Evolutionary conservation across 2,329 filamentous ascomycete species (phyloP).

Genomic region (Neonectria sp.): DNA sequence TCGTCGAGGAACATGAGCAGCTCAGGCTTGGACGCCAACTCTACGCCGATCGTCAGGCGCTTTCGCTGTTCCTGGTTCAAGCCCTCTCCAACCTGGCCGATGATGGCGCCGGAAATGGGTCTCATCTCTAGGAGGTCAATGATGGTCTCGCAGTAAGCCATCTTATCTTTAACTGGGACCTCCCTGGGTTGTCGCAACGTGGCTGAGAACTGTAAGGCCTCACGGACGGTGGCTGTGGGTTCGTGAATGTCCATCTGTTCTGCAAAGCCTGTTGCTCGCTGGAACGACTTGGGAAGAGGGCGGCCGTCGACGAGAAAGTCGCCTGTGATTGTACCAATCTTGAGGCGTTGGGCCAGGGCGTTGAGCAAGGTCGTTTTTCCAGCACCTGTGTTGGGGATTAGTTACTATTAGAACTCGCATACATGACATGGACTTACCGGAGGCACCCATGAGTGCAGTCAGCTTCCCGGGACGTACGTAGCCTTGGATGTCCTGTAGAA

Average conservation of each 20-base stretch:
- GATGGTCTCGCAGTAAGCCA: slow-evolving; percentile 77
- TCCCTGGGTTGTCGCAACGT: slow-evolving; percentile 73
- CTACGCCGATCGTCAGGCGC: slow-evolving; percentile 69
- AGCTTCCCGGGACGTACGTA: slow-evolving; percentile 87
- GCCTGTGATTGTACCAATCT: slow-evolving; percentile 82
- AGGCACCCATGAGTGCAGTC: slow-evolving; percentile 82
- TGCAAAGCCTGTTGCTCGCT: slow-evolving; percentile 81
- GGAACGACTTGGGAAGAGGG: slow-evolving; percentile 81
- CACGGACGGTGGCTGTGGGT: slow-evolving; percentile 75
- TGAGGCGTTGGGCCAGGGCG: slow-evolving; percentile 81
- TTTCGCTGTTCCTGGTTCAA: slow-evolving; percentile 74
- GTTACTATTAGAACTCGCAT: background rate
- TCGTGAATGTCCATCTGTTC: slow-evolving; percentile 79
- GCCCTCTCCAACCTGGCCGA: slow-evolving; percentile 72
- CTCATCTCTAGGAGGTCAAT: slow-evolving; percentile 79
- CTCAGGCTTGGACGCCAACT: slow-evolving; percentile 70
- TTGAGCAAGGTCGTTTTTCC: slow-evolving; percentile 85
- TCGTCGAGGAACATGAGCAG: slow-evolving; percentile 78
- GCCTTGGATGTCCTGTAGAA: slow-evolving; percentile 85
- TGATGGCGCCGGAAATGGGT: slow-evolving; percentile 75
- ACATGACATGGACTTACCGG: slow-evolving; percentile 49
- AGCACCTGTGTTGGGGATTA: slow-evolving; percentile 47
- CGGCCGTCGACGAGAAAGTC: slow-evolving; percentile 85
- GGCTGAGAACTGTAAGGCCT: slow-evolving; percentile 77
- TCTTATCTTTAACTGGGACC: slow-evolving; percentile 72